Evolutionary conservation across 148 eudicot genomes (phyloP), one percentile per base, ranked within the genome.

Genomic region (Linanthus parryae): DNA sequence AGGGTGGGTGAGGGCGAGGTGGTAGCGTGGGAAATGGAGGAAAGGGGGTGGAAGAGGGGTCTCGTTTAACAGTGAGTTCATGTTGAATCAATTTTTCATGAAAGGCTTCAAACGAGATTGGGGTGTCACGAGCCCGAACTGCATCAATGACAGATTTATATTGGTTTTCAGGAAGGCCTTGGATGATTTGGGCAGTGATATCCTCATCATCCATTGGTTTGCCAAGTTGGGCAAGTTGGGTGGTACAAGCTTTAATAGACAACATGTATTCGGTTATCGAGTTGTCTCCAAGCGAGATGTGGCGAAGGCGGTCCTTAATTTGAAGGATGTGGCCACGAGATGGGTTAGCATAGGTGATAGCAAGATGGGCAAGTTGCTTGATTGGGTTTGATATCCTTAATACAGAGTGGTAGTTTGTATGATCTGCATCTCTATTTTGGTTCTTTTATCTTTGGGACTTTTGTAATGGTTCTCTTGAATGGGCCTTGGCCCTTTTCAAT

Each of bases 41-140:
- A 17, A 24, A 12, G 21, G 20, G 17, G 46, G 8, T 42, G 17
- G 17, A 10, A 6, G 8, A 6, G 8, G 46, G 46, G n/a, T n/a
- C n/a, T n/a, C n/a, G n/a, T 42, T 42, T 9, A 14, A 12, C 46
- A 2, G 17, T 4, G 46, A 42, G 46, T 42, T 42, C 46, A 24
- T 42, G 46, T 1, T 17, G 1, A 24, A 42, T 4, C 8, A 42
- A 24, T 17, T 42, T 42, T 42, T 42, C 46, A 14, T 42, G 46
- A 24, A 42, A 42, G 9, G 20, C 46, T 24, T 42, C 46, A 17
- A 42, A 42, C 22, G 46, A 17, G 7, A 42, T 42, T 8, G 46
- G 46, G 8, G 46, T 42, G 21, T 42, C 46, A 42, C 46, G 46
- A 14, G 46, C 46, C 46, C 46, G 17, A n/a, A 42, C 46, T 21